These are phyloP conservation scores for Fusarium duplospermum DNA, from an alignment of 2,329 filamentous ascomycete species.

Conservation along the genomic window DNA sequence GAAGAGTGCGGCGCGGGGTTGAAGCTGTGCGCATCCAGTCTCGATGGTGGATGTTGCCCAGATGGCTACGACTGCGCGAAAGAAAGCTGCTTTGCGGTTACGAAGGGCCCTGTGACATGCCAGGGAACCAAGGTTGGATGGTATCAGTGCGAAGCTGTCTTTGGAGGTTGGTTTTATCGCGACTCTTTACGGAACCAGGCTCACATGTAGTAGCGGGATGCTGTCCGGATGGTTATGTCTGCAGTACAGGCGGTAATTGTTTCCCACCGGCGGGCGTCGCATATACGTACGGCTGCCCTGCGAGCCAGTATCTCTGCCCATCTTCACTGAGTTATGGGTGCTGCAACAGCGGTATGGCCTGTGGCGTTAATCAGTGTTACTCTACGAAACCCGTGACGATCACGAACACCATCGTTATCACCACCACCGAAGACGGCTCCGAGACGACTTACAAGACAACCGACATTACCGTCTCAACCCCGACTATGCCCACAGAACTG, in stretches of 20 bases:
- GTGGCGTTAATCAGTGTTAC: slow-evolving; percentile 61
- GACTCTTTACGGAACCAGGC: neutral
- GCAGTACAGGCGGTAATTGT: slow-evolving; percentile 55
- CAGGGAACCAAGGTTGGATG: slow-evolving; percentile 49
- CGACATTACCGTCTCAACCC: slow-evolving; percentile 54
- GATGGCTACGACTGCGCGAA: slow-evolving; percentile 60
- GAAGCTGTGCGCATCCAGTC: slow-evolving; percentile 51
- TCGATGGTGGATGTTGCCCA: slow-evolving; percentile 62
- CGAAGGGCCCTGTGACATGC: slow-evolving; percentile 56
- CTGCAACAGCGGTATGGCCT: slow-evolving; percentile 62
- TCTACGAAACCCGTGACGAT: slow-evolving; percentile 58
- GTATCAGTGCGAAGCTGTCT: slow-evolving; percentile 54
- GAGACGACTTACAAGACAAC: slow-evolving; percentile 55
- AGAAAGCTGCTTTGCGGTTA: slow-evolving; percentile 61
- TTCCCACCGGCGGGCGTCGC: slow-evolving; percentile 56
- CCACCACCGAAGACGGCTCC: slow-evolving; percentile 57
- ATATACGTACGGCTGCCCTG: slow-evolving; percentile 55
- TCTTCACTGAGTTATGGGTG: slow-evolving; percentile 64
- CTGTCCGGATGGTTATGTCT: slow-evolving; percentile 60
- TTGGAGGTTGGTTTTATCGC: slow-evolving; percentile 47
- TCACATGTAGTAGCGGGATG: slow-evolving; percentile 54
- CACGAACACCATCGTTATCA: slow-evolving; percentile 57
- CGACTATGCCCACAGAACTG: slow-evolving; percentile 49
- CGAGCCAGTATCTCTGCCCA: slow-evolving; percentile 61
- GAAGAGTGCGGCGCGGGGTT: slow-evolving; percentile 43